phyloP scores from a whole-genome alignment of 1,284 basidiomycete genomes.

The Trichosporon coremiiforme region DNA sequence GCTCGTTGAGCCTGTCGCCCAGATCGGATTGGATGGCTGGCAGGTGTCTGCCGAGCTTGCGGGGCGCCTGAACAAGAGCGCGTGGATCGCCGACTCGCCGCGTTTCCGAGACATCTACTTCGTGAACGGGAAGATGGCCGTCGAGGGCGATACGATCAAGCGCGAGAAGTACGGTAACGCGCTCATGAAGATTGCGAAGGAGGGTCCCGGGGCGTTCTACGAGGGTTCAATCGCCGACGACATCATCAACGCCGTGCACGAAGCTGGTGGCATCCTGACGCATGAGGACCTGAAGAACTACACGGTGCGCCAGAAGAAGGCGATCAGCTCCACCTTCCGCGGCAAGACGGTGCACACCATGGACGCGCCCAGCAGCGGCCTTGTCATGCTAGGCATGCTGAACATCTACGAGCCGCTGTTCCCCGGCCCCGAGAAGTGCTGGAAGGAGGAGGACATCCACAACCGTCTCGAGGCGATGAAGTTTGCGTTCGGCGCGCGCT shows the following conservation, averaged over 20 bases:
- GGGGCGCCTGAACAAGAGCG: conserved; percentile 32
- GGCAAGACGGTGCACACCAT: conserved; percentile 79
- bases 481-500: conserved; percentile 60
- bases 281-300: conserved; percentile 36
- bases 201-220: conserved; percentile 47
- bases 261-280: conserved; percentile 45
- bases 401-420: conserved; percentile 42
- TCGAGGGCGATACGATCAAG: conserved; percentile 34
- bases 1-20: conserved; percentile 72
- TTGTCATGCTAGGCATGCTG: conserved; percentile 48
- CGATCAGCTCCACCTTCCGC: conserved; percentile 73
- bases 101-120: conserved; percentile 46
- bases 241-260: conserved; percentile 38
- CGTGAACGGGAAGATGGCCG: conserved; percentile 35
- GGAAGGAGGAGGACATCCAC: conserved; percentile 42
- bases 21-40: conserved; percentile 70
- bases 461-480: conserved; percentile 60
- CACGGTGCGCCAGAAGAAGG: conserved; percentile 42
- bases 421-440: conserved; percentile 10
- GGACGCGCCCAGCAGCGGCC: conserved; percentile 67
- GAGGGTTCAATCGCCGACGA: conserved; percentile 42
- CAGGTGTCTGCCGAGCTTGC: conserved; percentile 59
- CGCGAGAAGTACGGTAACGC: conserved; percentile 35
- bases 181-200: conserved; percentile 36
- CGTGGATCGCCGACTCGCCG: conserved; percentile 45